These are phyloP conservation scores for Loxodes magnus DNA, from an alignment of 73 alveolate species.

Conservation along the genomic window DNA sequence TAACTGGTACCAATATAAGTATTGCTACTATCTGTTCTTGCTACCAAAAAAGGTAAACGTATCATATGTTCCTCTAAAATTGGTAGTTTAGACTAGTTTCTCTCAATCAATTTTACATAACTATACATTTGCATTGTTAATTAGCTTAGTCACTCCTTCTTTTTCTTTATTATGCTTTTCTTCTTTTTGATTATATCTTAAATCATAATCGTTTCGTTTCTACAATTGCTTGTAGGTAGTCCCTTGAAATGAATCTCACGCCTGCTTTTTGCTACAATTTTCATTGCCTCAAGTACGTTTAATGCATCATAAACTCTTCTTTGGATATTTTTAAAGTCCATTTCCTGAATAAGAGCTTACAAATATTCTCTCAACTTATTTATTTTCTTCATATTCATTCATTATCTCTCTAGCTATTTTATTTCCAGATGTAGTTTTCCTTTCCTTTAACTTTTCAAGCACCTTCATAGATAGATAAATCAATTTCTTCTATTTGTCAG, in stretches of 20 bases:
- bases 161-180: too few relatives aligned
- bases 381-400: background rate
- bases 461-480: background rate
- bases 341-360: conserved; percentile 14
- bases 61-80: too few relatives aligned
- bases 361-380: too few relatives aligned
- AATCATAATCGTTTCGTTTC: too few relatives aligned
- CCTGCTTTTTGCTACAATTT: conserved; percentile 49
- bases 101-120: too few relatives aligned
- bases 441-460: background rate
- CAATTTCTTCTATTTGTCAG: background rate
- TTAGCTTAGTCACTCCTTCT: too few relatives aligned
- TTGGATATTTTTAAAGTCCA: conserved; percentile 68
- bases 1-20: too few relatives aligned
- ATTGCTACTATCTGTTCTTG: too few relatives aligned
- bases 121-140: too few relatives aligned
- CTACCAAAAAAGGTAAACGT: too few relatives aligned
- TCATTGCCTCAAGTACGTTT: conserved; percentile 69
- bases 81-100: too few relatives aligned
- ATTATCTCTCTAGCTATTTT: background rate
- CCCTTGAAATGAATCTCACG: conserved; percentile 18
- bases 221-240: background rate
- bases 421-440: background rate
- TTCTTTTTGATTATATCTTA: too few relatives aligned
- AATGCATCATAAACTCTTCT: conserved; percentile 85